Evolutionary conservation across 495 filamentous ascomycete genomes (phyloP).

Genomic region (Xylaria venustula): DNA sequence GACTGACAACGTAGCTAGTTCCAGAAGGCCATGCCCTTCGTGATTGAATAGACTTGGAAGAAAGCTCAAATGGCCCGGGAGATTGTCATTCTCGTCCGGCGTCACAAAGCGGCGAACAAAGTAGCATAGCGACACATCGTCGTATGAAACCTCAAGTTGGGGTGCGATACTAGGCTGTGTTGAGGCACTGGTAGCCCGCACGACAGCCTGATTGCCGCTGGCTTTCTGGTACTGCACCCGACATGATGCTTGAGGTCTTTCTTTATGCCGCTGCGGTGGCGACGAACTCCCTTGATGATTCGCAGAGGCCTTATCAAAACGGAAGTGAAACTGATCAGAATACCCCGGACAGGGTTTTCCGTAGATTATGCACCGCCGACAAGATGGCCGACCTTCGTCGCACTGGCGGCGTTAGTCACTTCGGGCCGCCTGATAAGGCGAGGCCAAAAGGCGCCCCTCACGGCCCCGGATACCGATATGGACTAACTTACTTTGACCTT

Average conservation of each 20-base stretch:
- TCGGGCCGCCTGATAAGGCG: not conserved
- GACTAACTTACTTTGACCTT: conserved; percentile 21
- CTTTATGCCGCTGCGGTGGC: not conserved
- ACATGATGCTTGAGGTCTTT: not conserved
- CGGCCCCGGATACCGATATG: not conserved
- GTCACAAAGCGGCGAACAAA: conserved; percentile 25
- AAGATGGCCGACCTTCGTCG: conserved; percentile 22
- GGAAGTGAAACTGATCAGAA: conserved; percentile 27
- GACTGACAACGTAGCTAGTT: conserved; percentile 18
- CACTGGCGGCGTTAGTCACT: conserved; percentile 16
- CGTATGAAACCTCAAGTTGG: conserved; percentile 14
- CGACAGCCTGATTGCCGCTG: not conserved
- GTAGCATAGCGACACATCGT: conserved; percentile 25
- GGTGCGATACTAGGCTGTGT: conserved; percentile 2
- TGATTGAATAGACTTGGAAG: conserved; percentile 21
- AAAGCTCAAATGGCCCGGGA: conserved; percentile 24
- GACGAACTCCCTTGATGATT: conserved; percentile 3
- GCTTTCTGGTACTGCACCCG: not conserved
- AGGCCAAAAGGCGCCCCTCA: not conserved
- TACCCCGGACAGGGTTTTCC: conserved; percentile 25
- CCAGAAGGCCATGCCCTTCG: conserved; percentile 17
- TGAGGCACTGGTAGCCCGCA: not conserved
- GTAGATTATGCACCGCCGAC: conserved; percentile 24
- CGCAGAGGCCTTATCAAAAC: conserved; percentile 15
- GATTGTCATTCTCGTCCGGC: conserved; percentile 19